Conservation (phyloP, 345 rosid species). For the Eucalyptus erythrocorys region DNA sequence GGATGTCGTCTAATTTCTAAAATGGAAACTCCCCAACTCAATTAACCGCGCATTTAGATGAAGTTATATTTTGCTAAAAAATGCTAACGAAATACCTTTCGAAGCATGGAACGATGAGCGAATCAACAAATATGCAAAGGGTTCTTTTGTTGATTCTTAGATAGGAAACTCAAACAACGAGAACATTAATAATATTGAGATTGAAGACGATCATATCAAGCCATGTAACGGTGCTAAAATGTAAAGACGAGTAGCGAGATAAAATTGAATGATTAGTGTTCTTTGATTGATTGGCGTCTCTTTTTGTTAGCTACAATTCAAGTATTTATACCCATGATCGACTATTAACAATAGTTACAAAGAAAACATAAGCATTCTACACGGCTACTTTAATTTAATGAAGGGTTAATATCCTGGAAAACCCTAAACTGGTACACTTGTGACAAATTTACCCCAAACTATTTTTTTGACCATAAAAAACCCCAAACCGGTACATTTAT, state of each 20-base stretch:
- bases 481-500: too few species aligned
- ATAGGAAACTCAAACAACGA: accelerated
- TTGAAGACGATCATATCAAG: neutral
- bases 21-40: neutral
- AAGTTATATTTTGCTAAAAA: accelerated
- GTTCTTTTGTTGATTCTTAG: neutral
- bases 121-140: neutral
- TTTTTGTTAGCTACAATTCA: neutral
- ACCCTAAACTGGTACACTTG: too few species aligned
- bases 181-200: neutral
- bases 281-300: neutral
- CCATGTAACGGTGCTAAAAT: neutral
- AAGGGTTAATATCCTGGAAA: too few species aligned
- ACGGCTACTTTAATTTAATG: neutral
- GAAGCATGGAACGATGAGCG: neutral
- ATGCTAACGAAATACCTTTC: neutral
- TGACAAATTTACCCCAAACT: too few species aligned
- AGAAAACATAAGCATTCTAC: neutral
- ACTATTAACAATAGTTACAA: neutral
- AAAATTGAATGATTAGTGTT: neutral
- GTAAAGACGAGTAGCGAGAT: neutral
- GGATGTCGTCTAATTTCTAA: neutral
- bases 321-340: neutral
- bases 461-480: too few species aligned
- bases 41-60: neutral